Evolutionary conservation across 2,329 filamentous ascomycete species (phyloP).

Genomic region (Mycocentrospora acerina): DNA sequence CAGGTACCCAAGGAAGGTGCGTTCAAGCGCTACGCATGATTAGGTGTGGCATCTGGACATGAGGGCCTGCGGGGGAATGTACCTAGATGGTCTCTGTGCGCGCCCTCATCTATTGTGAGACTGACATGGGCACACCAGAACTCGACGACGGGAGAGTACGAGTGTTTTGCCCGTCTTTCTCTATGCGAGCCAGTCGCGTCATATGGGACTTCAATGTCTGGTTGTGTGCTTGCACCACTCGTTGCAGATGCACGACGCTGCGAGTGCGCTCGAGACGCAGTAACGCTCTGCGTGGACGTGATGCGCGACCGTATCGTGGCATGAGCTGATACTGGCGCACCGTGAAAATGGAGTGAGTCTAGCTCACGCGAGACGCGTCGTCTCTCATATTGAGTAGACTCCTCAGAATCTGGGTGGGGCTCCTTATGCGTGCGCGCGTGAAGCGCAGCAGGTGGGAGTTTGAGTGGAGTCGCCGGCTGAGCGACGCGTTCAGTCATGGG

Average conservation of each 20-base stretch:
- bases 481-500: constrained; percentile 11
- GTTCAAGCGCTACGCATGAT: constrained; percentile 62
- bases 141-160: constrained; percentile 41
- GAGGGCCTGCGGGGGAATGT: constrained; percentile 16
- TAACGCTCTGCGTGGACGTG: constrained; percentile 1
- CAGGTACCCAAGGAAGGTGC: constrained; percentile 73
- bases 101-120: constrained; percentile 52
- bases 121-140: constrained; percentile 56
- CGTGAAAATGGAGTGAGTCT: constrained; percentile 3
- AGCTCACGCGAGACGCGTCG: constrained; percentile 20
- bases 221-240: constrained; percentile 8
- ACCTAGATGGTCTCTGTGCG: constrained; percentile 60
- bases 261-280: constrained; percentile 6
- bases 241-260: constrained; percentile 2
- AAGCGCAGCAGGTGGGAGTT: constrained; percentile 14
- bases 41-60: constrained; percentile 1
- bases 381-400: constrained; percentile 17
- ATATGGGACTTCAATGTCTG: neutral
- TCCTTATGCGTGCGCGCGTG: constrained; percentile 7
- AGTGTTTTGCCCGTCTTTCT: constrained; percentile 15
- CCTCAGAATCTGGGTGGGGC: constrained; percentile 21
- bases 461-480: constrained; percentile 6
- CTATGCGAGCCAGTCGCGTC: neutral
- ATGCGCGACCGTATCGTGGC: constrained; percentile 8
- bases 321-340: neutral